A percentile compares a stretch with the other conserved stretches of the same genome.
These are phyloP conservation scores for Fragaria nilgerrensis DNA, from an alignment of 306 rosid genomes.

Conservation along the genomic window DNA sequence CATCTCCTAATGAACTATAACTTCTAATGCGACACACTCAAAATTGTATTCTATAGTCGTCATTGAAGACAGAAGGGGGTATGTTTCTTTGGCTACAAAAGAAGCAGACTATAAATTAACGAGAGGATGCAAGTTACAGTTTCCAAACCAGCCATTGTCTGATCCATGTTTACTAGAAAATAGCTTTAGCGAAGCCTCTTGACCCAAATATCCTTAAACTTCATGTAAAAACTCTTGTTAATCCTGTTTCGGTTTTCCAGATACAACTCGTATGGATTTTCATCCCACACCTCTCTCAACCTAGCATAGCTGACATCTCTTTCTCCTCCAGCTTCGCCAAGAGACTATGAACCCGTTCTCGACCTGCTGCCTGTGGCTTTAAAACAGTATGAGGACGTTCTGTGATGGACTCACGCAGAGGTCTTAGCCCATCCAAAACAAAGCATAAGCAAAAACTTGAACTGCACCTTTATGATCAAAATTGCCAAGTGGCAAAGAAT, in stretches of 20 bases:
- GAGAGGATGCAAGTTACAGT: not conserved
- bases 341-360: conserved; percentile 48
- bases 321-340: conserved; percentile 18
- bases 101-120: not conserved
- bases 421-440: conserved; percentile 65
- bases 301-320: conserved; percentile 41
- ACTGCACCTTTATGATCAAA: conserved; percentile 28
- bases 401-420: conserved; percentile 56
- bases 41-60: too few species aligned
- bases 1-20: not conserved
- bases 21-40: not conserved
- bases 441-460: conserved; percentile 54
- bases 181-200: not conserved
- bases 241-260: conserved; percentile 73
- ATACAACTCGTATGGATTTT: conserved; percentile 57
- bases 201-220: conserved; percentile 17
- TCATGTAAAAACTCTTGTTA: conserved; percentile 40
- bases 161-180: not conserved
- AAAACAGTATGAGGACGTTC: conserved; percentile 69
- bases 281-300: conserved; percentile 66
- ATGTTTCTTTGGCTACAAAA: too few species aligned
- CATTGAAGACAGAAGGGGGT: not conserved
- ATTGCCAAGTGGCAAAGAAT: conserved; percentile 41
- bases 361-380: conserved; percentile 69
- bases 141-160: not conserved